Evolutionary conservation across 257 asterid genomes (phyloP).

Genomic region (Petunia secreta): DNA sequence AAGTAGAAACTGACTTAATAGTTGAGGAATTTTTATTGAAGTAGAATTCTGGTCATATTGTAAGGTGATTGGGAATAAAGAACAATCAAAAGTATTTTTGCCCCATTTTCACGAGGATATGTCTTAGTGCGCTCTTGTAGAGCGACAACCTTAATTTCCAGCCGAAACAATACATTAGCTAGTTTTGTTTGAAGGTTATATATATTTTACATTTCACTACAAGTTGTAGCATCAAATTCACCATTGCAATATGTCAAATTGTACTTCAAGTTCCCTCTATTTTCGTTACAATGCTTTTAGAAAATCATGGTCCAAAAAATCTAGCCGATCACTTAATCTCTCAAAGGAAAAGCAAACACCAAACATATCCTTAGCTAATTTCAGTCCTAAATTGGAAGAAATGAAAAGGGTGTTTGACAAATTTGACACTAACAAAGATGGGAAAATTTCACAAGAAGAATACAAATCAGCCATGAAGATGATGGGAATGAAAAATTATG

Average conservation of each 20-base stretch:
- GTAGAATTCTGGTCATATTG: neutral
- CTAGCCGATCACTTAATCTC: slow-evolving; percentile 2
- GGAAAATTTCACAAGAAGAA: slow-evolving; percentile 49
- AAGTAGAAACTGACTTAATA: too few species aligned
- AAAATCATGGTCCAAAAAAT: slow-evolving; percentile 26
- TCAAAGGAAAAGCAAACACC: slow-evolving; percentile 16
- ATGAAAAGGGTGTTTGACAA: slow-evolving; percentile 40
- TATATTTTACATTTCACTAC: neutral
- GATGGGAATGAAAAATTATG: slow-evolving; percentile 32
- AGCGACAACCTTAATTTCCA: neutral
- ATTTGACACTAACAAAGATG: slow-evolving; percentile 51
- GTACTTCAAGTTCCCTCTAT: slow-evolving; percentile 30
- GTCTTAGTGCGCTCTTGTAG: neutral
- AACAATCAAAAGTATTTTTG: neutral
- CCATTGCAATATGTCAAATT: slow-evolving; percentile 29
- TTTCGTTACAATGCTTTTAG: slow-evolving; percentile 19
- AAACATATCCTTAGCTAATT: neutral
- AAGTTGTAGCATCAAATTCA: neutral
- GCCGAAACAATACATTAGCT: neutral
- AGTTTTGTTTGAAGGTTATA: neutral
- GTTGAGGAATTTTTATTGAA: neutral
- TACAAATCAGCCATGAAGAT: slow-evolving; percentile 33
- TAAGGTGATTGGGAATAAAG: slow-evolving; percentile 4
- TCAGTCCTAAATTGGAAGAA: slow-evolving; percentile 38
- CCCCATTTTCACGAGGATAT: neutral